Percentiles rank a stretch among this genome's conserved stretches.
These are phyloP conservation scores for Leishmania turanica DNA, from an alignment of 208 protist species.

Conservation along the genomic window DNA sequence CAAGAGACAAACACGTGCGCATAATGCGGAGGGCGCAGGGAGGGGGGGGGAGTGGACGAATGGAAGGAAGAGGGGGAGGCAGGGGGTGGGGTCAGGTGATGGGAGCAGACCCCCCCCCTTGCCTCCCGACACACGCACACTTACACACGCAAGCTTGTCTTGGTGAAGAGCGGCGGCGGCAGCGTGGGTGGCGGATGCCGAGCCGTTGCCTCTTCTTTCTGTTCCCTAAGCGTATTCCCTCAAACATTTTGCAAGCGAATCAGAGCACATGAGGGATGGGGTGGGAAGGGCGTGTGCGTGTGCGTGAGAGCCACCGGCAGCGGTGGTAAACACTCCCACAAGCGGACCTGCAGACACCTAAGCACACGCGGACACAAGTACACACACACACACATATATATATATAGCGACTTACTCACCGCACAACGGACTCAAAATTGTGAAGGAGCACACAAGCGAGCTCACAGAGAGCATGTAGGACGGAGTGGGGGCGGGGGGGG, in stretches of 20 bases:
- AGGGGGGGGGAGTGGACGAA: neutral
- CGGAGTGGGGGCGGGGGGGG: neutral
- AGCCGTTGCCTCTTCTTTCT: neutral
- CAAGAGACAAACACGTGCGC: neutral
- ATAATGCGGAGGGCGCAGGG: neutral
- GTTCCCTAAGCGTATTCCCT: neutral
- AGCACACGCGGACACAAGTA: neutral
- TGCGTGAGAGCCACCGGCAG: neutral
- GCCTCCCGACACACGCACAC: neutral
- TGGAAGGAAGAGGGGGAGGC: neutral
- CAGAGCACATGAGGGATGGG: neutral
- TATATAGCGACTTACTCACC: neutral
- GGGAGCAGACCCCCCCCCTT: neutral
- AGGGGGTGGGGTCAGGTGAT: neutral
- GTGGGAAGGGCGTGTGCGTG: neutral
- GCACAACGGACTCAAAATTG: neutral
- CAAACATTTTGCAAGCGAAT: neutral
- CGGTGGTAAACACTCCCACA: neutral
- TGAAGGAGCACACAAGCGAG: neutral
- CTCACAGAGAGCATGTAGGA: neutral
- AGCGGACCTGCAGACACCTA: neutral
- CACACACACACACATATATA: neutral
- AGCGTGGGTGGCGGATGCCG: neutral
- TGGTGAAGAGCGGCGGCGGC: neutral
- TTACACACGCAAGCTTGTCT: neutral